A percentile compares a stretch with the other conserved stretches of the same genome.
Conservation (phyloP, 2,329 filamentous ascomycete genomes). For the Clarireedia monteithiana region DNA sequence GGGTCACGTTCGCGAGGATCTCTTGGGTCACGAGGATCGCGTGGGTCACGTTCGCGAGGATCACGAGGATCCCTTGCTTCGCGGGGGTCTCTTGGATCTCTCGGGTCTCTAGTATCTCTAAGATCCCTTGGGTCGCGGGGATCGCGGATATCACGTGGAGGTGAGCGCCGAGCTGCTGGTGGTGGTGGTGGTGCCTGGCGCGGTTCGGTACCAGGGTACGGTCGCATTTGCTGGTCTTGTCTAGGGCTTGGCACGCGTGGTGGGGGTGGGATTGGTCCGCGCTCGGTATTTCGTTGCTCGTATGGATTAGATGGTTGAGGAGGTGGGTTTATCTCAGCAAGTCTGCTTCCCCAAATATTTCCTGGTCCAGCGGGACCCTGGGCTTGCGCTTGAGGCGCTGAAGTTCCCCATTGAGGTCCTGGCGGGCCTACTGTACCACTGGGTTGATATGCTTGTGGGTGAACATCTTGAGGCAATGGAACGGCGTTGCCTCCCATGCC, state of each 20-base stretch:
- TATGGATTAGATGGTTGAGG: conserved; percentile 75
- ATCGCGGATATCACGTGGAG: conserved; percentile 29
- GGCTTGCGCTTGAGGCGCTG: conserved; percentile 57
- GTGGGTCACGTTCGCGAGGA: conserved; percentile 8
- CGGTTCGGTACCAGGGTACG: conserved; percentile 57
- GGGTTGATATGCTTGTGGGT: conserved; percentile 87
- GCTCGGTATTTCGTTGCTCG: conserved; percentile 67
- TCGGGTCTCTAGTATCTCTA: conserved; percentile 24
- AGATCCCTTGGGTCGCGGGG: conserved; percentile 1
- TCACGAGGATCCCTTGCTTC: not conserved
- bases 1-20: not conserved
- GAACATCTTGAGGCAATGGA: conserved; percentile 91
- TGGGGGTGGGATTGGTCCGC: conserved; percentile 59
- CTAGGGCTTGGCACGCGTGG: conserved; percentile 62
- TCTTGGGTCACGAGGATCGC: not conserved
- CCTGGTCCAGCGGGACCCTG: conserved; percentile 31
- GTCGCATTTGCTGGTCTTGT: conserved; percentile 60
- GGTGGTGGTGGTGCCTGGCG: conserved; percentile 44
- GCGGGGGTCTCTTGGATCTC: conserved; percentile 24
- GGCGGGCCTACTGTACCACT: conserved; percentile 75
- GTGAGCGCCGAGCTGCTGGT: conserved; percentile 40
- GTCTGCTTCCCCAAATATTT: conserved; percentile 53
- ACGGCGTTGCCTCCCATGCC: conserved; percentile 63
- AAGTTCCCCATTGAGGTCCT: conserved; percentile 82
- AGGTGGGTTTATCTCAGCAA: conserved; percentile 71